Evolutionary conservation across 495 filamentous ascomycete species (phyloP).

Genomic region (Lasiosphaeria hispida): DNA sequence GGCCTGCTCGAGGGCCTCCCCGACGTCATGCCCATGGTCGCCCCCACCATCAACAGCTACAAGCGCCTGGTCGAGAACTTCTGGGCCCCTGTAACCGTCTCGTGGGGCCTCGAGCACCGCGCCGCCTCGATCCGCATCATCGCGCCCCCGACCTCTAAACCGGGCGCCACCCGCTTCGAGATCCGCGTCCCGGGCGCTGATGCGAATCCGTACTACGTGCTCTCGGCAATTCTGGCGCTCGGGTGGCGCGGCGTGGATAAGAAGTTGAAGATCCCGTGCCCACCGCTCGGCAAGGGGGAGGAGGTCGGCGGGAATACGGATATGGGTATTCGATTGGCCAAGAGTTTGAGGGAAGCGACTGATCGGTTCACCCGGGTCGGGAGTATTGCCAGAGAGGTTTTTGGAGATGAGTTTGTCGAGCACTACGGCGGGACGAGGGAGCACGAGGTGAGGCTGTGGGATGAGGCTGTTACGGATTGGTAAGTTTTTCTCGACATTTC

Average conservation of each 20-base stretch:
- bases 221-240: constrained; percentile 77
- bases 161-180: constrained; percentile 87
- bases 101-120: constrained; percentile 94
- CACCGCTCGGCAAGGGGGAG: constrained; percentile 79
- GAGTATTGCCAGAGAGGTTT: constrained; percentile 85
- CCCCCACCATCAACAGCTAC: constrained; percentile 94
- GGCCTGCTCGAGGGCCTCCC: constrained; percentile 85
- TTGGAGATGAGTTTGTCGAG: constrained; percentile 93
- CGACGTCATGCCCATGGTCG: constrained; percentile 92
- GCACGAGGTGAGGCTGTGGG: constrained; percentile 87
- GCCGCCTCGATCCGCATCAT: constrained; percentile 89
- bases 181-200: constrained; percentile 89
- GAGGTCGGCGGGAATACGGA: constrained; percentile 70
- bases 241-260: constrained; percentile 89
- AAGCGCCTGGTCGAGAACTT: constrained; percentile 98
- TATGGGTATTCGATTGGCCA: constrained; percentile 71
- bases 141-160: constrained; percentile 75
- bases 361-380: constrained; percentile 67
- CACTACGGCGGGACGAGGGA: constrained; percentile 91
- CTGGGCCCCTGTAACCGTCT: constrained; percentile 96
- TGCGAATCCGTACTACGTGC: constrained; percentile 83
- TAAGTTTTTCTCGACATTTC: constrained; percentile 41
- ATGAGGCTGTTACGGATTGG: constrained; percentile 95
- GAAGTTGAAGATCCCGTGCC: constrained; percentile 77
- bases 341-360: constrained; percentile 76